Evolutionary conservation across 345 rosid species (phyloP).

Genomic region (Camelina laxa): DNA sequence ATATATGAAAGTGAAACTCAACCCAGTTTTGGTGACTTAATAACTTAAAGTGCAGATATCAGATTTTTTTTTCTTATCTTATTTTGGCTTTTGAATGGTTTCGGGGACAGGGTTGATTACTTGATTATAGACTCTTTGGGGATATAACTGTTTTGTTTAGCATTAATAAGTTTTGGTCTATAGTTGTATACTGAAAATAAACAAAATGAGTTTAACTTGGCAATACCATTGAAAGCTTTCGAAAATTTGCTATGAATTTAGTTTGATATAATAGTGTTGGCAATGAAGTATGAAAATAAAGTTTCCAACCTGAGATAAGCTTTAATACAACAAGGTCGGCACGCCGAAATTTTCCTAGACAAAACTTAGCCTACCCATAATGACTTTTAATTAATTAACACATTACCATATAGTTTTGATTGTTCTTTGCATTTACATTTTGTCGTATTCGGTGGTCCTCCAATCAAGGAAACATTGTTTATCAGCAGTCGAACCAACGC

Average conservation of each 20-base stretch:
- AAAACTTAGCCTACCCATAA: conserved; percentile 29
- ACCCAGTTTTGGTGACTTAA: no score
- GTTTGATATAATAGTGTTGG: not conserved
- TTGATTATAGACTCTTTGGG: no score
- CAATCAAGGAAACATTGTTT: conserved; percentile 41
- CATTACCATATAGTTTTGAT: not conserved
- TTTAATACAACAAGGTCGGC: conserved; percentile 34
- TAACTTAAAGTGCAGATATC: no score
- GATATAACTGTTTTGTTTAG: no score
- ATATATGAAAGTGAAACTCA: no score
- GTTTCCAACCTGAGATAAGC: conserved; percentile 27
- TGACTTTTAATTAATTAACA: conserved; percentile 2
- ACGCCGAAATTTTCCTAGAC: conserved; percentile 25
- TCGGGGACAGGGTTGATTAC: no score
- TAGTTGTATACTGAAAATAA: no score
- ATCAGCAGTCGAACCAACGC: conserved; percentile 34
- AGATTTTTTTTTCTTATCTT: no score
- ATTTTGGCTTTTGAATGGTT: no score
- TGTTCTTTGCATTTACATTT: conserved; percentile 8
- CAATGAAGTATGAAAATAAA: not conserved
- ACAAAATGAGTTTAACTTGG: not conserved
- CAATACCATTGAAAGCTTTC: not conserved
- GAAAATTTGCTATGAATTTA: not conserved
- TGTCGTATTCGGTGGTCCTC: conserved; percentile 12
- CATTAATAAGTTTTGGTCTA: no score